Conservation (phyloP, 257 asterid species). For the Craterostigma plantagineum region DNA sequence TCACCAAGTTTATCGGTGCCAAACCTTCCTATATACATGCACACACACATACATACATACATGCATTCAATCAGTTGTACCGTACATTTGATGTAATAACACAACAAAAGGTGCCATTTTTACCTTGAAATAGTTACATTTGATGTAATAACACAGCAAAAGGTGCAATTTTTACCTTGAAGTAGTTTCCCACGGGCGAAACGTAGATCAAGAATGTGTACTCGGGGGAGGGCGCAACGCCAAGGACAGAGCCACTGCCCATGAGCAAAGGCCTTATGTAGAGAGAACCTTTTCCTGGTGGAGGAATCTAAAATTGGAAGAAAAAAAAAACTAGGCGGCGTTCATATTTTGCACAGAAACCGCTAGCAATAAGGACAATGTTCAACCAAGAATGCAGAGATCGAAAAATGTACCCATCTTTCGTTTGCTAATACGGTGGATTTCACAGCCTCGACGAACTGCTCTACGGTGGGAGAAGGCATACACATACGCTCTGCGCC, state of each 20-base stretch:
- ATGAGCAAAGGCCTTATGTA: constrained; percentile 74
- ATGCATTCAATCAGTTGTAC: too few species aligned
- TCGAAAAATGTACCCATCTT: constrained; percentile 38
- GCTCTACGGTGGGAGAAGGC: constrained; percentile 68
- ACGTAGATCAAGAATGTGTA: constrained; percentile 66
- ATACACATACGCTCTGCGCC: constrained; percentile 87
- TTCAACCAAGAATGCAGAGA: too few species aligned
- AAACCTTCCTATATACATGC: constrained; percentile 99
- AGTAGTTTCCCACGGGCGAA: constrained; percentile 82
- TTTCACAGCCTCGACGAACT: constrained; percentile 52
- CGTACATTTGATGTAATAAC: too few species aligned
- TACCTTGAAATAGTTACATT: too few species aligned
- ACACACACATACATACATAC: too few species aligned
- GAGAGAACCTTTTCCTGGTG: constrained; percentile 70
- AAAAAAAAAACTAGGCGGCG: background rate
- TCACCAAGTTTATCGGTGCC: constrained; percentile 81
- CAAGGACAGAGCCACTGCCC: constrained; percentile 66
- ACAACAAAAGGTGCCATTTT: too few species aligned
- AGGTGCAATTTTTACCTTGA: constrained; percentile 27
- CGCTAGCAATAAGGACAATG: background rate
- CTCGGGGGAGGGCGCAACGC: constrained; percentile 63
- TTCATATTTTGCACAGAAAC: background rate
- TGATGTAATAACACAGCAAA: too few species aligned
- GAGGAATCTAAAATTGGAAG: constrained; percentile 75
- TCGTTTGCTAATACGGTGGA: constrained; percentile 48